A percentile compares a stretch with the other conserved stretches of the same genome.
These are phyloP conservation scores for Ogataea trehalophila DNA, from an alignment of 805 yeast species.

Conservation along the genomic window DNA sequence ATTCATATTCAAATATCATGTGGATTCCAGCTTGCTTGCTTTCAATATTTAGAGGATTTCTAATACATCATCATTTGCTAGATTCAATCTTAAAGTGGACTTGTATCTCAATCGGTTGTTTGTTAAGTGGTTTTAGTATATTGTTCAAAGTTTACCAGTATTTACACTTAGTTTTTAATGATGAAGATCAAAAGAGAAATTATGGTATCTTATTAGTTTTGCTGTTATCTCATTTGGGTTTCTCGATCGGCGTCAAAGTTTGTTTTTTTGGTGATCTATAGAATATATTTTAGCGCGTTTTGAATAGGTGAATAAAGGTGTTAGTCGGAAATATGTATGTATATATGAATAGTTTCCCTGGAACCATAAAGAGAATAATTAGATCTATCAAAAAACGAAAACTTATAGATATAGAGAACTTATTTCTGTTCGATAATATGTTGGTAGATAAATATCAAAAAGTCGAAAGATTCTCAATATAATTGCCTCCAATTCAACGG, in stretches of 20 bases:
- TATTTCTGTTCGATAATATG: too few species aligned
- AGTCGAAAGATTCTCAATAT: too few species aligned
- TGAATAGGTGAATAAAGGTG: not conserved
- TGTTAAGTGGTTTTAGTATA: constrained; percentile 55
- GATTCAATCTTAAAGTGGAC: constrained; percentile 56
- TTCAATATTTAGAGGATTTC: constrained; percentile 52
- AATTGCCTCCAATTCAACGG: too few species aligned
- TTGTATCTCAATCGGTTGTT: constrained; percentile 54
- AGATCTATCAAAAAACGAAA: too few species aligned
- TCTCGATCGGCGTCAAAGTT: constrained; percentile 61
- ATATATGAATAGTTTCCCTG: not conserved
- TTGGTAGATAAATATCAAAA: too few species aligned
- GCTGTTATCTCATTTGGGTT: constrained; percentile 46
- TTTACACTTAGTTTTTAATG: constrained; percentile 28
- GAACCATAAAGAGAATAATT: too few species aligned
- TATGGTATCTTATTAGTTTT: constrained; percentile 36
- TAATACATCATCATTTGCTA: constrained; percentile 40
- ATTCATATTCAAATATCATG: constrained; percentile 77
- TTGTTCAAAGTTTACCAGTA: constrained; percentile 41
- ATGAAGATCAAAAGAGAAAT: constrained; percentile 35
- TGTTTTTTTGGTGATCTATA: constrained; percentile 46
- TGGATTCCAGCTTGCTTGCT: constrained; percentile 82
- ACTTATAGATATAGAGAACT: too few species aligned
- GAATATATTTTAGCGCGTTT: not conserved
- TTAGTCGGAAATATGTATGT: not conserved